Evolutionary conservation across 2,329 filamentous ascomycete species (phyloP).

Genomic region (Xylaria sp.): DNA sequence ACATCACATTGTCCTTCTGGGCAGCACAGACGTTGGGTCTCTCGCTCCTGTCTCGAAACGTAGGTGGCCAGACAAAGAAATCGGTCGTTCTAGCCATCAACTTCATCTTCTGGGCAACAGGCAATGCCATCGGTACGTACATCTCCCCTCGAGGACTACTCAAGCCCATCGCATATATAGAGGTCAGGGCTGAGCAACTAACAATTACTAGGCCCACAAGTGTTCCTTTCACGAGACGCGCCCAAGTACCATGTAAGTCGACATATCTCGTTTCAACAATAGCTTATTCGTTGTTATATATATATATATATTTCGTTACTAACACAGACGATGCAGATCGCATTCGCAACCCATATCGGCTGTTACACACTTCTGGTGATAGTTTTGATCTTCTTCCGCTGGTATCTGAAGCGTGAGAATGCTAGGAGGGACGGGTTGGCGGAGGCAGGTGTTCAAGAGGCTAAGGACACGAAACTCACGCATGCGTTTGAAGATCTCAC

Average conservation of each 20-base stretch:
- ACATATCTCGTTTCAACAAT: background rate
- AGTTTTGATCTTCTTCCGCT: slow-evolving; percentile 67
- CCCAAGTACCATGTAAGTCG: slow-evolving; percentile 67
- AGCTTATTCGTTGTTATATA: no score
- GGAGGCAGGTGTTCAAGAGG: slow-evolving; percentile 46
- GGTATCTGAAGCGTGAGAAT: slow-evolving; percentile 68
- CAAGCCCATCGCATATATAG: background rate
- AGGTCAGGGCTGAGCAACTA: background rate
- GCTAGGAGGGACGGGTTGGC: slow-evolving; percentile 50
- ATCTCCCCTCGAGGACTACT: slow-evolving; percentile 6
- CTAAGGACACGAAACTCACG: slow-evolving; percentile 44
- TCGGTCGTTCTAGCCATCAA: slow-evolving; percentile 74
- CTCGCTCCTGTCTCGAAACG: slow-evolving; percentile 74
- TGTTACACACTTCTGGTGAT: slow-evolving; percentile 72
- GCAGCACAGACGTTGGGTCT: slow-evolving; percentile 75
- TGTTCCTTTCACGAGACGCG: slow-evolving; percentile 69
- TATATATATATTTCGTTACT: slow-evolving; percentile 8
- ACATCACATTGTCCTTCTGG: slow-evolving; percentile 83
- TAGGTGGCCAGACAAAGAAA: slow-evolving; percentile 81
- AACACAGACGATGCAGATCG: slow-evolving; percentile 55
- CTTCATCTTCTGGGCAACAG: slow-evolving; percentile 75
- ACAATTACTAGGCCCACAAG: slow-evolving; percentile 64
- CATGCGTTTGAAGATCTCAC: slow-evolving; percentile 53
- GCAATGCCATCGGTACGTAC: slow-evolving; percentile 70
- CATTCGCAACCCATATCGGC: slow-evolving; percentile 75